Evolutionary conservation across 2,329 filamentous ascomycete species (phyloP), one percentile per base, ranked within the genome.

Genomic region (Colletotrichum sojae): DNA sequence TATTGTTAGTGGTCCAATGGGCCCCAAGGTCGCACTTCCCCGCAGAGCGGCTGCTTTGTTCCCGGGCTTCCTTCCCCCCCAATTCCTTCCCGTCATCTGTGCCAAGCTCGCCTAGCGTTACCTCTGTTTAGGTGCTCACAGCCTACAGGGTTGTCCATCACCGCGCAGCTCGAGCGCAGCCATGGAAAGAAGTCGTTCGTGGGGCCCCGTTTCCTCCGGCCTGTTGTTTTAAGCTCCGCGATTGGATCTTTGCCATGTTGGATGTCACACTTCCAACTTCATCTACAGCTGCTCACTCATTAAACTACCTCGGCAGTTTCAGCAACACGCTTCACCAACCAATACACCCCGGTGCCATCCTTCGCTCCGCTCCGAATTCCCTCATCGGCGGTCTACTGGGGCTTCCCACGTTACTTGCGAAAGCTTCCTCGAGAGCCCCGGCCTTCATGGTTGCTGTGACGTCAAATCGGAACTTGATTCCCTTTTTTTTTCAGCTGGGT

Each of bases 261-360:
- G 22, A 20, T 57, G 59, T 53, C 45, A 52, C 62, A 52, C 45
- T 54, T 61, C 39, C 51, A 57, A 53, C 63, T 25, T 66, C 36
- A 20, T 55, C 49, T 55, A 40, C 36, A 39, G 18, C 31, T 43
- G n/a, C 52, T 55, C 36, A 18, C 55, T 25, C 55, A 57, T 22
- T 45, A 67, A 40, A 12, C n/a, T 61, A 36, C 63, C 67, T 69
- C 62, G 67, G 67, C 51, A 40, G 67, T 69, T 69, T 69, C 62
- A 69, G 55, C 55, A 40, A 16, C 20, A 10, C 46, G 18, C 20
- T 31, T n/a, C 40, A 59, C 39, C 31, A 13, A 36, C 39, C n/a
- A 51, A 63, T 27, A 59, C 18, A n/a, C 66, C 59, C 59, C 31
- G 18, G 40, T 55, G 8, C 22, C 12, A 18, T 16, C 27, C 43